Evolutionary conservation across 345 rosid species (phyloP).

Genomic region (Camelina sativa): DNA sequence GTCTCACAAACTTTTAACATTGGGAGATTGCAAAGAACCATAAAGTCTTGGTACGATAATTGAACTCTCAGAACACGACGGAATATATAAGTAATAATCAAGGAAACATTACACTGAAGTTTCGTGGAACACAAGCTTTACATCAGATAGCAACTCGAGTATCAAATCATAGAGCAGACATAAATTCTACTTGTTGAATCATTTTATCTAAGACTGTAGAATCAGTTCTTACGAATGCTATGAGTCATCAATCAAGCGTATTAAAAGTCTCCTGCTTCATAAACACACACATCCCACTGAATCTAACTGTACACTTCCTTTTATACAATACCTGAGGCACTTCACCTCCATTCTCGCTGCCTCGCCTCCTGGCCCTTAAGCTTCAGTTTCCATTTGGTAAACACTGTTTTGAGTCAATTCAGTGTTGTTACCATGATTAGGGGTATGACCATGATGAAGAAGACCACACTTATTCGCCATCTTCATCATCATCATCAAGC

Average conservation of each 20-base stretch:
- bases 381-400: conserved; percentile 24
- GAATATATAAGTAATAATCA: too few species aligned
- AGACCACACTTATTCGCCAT: conserved; percentile 38
- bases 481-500: conserved; percentile 66
- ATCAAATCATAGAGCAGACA: conserved; percentile 2
- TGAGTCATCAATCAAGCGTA: conserved; percentile 31
- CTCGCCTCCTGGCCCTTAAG: conserved; percentile 14
- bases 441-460: conserved; percentile 12
- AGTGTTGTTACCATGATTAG: conserved; percentile 27
- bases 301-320: conserved; percentile 34
- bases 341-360: conserved; percentile 5
- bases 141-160: background rate
- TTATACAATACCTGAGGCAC: conserved; percentile 20
- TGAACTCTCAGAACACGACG: too few species aligned
- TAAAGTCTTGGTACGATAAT: too few species aligned
- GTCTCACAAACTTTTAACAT: too few species aligned
- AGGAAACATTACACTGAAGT: too few species aligned
- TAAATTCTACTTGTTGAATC: conserved; percentile 25
- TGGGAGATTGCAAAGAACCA: too few species aligned
- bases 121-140: too few species aligned
- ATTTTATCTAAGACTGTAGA: conserved; percentile 27
- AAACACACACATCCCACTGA: conserved; percentile 23
- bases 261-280: conserved; percentile 14
- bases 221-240: conserved; percentile 37
- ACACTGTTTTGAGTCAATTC: conserved; percentile 13